Evolutionary conservation across 306 rosid species (phyloP), one percentile per base, ranked within the genome.

Genomic region (Sesbania bispinosa): DNA sequence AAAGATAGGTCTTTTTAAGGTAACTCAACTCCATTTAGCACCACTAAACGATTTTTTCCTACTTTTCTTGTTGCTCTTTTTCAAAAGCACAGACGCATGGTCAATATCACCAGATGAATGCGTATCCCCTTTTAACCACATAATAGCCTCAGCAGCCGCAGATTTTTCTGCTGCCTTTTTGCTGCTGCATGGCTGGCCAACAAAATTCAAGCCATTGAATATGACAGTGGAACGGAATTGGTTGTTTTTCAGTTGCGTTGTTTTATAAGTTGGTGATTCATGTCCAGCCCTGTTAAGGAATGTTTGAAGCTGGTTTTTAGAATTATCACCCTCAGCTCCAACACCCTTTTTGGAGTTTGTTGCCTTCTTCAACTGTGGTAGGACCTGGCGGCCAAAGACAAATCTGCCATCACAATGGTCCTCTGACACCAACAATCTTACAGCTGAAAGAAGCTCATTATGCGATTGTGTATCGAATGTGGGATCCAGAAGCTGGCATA

Each of bases 91-190:
- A 8, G 96, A 85, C 62, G 82, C 77, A 63, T 86, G 85, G 53
- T 88, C 85, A 26, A 83, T 41, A 63, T 74, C 81, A 30, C 79
- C 27, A 46, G 88, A 72, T 6, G 93, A 77, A 71, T 52, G 91
- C 10, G 66, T 73, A 55, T 88, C 96, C 23, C 99, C 99, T 66
- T 84, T 82, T 59, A 95, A 78, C 99, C 97, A 91, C 20, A 80
- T 83, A 67, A 95, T 64, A 73, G 96, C 99, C 85, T 89, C 93
- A 9, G 85, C 74, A 59, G 99, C 99, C 14, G 96, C 97, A 5
- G 87, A 83, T 77, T 85, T 95, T 78, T 95, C 97, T 10, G 99
- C 96, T 54, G 73, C 77, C 81, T 91, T 94, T 84, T 84, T 95
- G 82, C 74, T 84, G 79, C 47, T 57, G 74, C 87, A 79, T 50